Evolutionary conservation across 495 filamentous ascomycete species (phyloP).

Genomic region (Extremus antarcticus): DNA sequence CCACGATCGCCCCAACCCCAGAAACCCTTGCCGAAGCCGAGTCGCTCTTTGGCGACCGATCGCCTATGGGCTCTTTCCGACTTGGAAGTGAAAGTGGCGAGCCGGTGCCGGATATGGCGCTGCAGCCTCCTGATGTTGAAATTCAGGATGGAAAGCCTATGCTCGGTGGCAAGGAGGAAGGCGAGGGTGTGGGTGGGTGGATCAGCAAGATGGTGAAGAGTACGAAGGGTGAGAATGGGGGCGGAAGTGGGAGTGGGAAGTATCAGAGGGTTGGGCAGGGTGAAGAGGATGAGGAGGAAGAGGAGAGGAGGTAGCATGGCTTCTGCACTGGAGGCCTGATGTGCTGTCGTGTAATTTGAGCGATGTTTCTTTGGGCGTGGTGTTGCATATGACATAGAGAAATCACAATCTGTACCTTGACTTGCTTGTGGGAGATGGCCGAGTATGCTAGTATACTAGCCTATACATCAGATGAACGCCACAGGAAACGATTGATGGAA

Average conservation of each 20-base stretch:
- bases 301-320: not conserved
- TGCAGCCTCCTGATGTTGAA: conserved; percentile 51
- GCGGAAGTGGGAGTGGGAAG: conserved; percentile 41
- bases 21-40: conserved; percentile 59
- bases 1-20: conserved; percentile 63
- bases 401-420: too few species aligned
- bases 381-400: not conserved
- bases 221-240: conserved; percentile 36
- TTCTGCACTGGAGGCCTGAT: not conserved
- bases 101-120: conserved; percentile 59
- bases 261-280: conserved; percentile 59
- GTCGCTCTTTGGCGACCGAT: conserved; percentile 56
- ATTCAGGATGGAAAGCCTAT: conserved; percentile 40
- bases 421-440: too few species aligned
- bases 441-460: too few species aligned
- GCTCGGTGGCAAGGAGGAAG: conserved; percentile 25
- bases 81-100: conserved; percentile 44
- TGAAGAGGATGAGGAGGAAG: conserved; percentile 33
- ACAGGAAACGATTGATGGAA: too few species aligned
- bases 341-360: not conserved
- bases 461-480: too few species aligned
- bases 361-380: not conserved
- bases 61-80: conserved; percentile 70
- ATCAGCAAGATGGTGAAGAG: conserved; percentile 53
- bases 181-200: conserved; percentile 57